Percentiles rank a stretch among this genome's conserved stretches.
Evolutionary conservation across 768 basidiomycete species (phyloP).

Genomic region (Panus rudis): DNA sequence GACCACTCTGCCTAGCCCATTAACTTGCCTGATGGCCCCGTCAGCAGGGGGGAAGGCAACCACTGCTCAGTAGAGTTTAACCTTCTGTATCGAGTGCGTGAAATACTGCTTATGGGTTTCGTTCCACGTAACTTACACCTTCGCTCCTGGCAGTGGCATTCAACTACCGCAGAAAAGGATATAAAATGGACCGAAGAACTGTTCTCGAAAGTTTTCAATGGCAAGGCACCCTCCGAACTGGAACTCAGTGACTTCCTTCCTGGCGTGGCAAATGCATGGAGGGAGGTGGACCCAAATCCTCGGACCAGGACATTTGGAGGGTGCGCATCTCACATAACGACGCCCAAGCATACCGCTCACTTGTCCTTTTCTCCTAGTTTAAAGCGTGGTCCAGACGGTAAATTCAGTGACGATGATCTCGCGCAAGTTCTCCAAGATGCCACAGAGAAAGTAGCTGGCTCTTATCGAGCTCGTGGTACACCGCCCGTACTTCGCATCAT

Average conservation of each 20-base stretch:
- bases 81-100: slow-evolving; percentile 34
- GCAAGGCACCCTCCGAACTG: slow-evolving; percentile 19
- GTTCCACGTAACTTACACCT: background rate
- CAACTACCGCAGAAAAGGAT: slow-evolving; percentile 23
- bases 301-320: slow-evolving; percentile 22
- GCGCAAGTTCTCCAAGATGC: slow-evolving; percentile 40
- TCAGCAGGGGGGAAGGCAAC: slow-evolving; percentile 59
- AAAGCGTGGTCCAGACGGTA: slow-evolving; percentile 26
- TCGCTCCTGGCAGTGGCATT: slow-evolving; percentile 26
- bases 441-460: slow-evolving; percentile 38
- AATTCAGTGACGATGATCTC: slow-evolving; percentile 46
- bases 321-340: too few relatives aligned
- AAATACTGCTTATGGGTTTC: slow-evolving; percentile 9
- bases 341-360: too few relatives aligned
- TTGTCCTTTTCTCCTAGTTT: too few relatives aligned
- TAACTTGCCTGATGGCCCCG: slow-evolving; percentile 10
- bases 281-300: slow-evolving; percentile 16
- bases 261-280: slow-evolving; percentile 11
- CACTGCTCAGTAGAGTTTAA: slow-evolving; percentile 74
- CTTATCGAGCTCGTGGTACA: slow-evolving; percentile 42
- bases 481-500: slow-evolving; percentile 41
- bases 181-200: slow-evolving; percentile 27
- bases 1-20: slow-evolving; percentile 18
- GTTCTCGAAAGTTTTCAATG: slow-evolving; percentile 21
- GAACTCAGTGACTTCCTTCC: slow-evolving; percentile 15